Percentiles rank a stretch among this genome's conserved stretches.
These are phyloP conservation scores for Chenopodium quinoa DNA, from an alignment of 148 eudicot species.

Conservation along the genomic window DNA sequence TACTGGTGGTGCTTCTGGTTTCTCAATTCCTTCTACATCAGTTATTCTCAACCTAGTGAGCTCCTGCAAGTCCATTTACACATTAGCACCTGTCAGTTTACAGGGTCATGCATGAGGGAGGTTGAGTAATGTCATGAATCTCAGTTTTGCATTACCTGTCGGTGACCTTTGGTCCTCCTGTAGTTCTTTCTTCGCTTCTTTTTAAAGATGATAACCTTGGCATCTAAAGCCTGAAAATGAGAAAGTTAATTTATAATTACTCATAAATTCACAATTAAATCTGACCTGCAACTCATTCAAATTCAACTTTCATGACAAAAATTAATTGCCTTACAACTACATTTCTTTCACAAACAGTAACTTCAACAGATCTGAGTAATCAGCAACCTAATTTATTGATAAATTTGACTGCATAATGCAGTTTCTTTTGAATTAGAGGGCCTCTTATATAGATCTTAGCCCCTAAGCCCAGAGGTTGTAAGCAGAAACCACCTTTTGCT, in stretches of 20 bases:
- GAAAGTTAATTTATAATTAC: not conserved
- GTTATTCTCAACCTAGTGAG: conserved; percentile 87
- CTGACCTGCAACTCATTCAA: not conserved
- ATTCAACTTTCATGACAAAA: not conserved
- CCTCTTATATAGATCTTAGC: not conserved
- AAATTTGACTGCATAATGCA: not conserved
- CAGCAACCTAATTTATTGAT: not conserved
- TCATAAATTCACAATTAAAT: not conserved
- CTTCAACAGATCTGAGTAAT: not conserved
- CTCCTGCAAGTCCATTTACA: conserved; percentile 46
- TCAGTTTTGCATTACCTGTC: conserved; percentile 64
- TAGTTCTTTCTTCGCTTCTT: conserved; percentile 98
- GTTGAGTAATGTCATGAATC: not conserved
- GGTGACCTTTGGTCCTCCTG: conserved; percentile 84
- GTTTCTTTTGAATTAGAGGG: not conserved
- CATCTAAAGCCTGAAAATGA: conserved; percentile 76
- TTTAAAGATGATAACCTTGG: conserved; percentile 93
- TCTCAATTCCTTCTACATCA: conserved; percentile 81
- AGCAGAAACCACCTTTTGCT: not conserved
- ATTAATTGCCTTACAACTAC: not conserved
- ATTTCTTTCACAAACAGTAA: not conserved
- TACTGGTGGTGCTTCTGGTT: conserved; percentile 45
- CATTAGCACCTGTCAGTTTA: not conserved
- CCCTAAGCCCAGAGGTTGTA: not conserved
- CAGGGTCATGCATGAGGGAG: not conserved